These are phyloP conservation scores for Omphalea diandra DNA, from an alignment of 441 rosid species.

Conservation along the genomic window DNA sequence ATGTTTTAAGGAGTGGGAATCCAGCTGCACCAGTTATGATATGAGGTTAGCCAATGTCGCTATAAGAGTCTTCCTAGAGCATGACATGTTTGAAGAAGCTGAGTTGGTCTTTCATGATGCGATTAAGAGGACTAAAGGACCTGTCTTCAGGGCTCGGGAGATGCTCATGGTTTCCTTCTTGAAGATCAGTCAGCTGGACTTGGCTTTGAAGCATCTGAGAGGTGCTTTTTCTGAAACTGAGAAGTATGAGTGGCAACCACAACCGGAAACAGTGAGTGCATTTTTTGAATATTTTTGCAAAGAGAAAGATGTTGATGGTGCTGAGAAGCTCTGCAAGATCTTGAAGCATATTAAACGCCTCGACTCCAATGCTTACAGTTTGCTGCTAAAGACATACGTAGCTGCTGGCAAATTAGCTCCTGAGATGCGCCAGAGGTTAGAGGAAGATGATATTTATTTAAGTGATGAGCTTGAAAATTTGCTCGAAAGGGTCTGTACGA, in stretches of 20 bases:
- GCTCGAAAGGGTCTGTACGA: conserved; percentile 47
- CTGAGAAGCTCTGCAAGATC: conserved; percentile 48
- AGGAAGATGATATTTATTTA: conserved; percentile 39
- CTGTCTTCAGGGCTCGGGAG: conserved; percentile 43
- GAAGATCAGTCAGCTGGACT: conserved; percentile 36
- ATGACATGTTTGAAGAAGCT: conserved; percentile 59
- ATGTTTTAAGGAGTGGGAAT: conserved; percentile 68
- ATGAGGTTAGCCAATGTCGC: conserved; percentile 48
- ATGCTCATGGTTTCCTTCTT: conserved; percentile 56
- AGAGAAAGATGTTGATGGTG: conserved; percentile 56
- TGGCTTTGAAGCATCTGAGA: conserved; percentile 52
- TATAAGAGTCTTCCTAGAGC: conserved; percentile 44
- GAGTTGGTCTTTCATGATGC: conserved; percentile 39
- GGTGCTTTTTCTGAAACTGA: conserved; percentile 40
- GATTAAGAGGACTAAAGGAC: conserved; percentile 34
- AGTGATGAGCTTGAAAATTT: conserved; percentile 43
- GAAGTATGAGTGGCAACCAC: conserved; percentile 45
- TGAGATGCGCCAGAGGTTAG: conserved; percentile 49
- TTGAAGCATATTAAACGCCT: conserved; percentile 39
- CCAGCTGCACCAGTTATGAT: conserved; percentile 51
- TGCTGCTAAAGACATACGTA: conserved; percentile 49
- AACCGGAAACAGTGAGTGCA: conserved; percentile 31
- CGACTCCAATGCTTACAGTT: conserved; percentile 29
- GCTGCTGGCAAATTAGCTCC: conserved; percentile 58
- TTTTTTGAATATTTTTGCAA: conserved; percentile 45